Percentiles rank a stretch among this genome's conserved stretches.
Evolutionary conservation across 768 basidiomycete genomes (phyloP).

Genomic region (Omphalotus guepiniiformis): DNA sequence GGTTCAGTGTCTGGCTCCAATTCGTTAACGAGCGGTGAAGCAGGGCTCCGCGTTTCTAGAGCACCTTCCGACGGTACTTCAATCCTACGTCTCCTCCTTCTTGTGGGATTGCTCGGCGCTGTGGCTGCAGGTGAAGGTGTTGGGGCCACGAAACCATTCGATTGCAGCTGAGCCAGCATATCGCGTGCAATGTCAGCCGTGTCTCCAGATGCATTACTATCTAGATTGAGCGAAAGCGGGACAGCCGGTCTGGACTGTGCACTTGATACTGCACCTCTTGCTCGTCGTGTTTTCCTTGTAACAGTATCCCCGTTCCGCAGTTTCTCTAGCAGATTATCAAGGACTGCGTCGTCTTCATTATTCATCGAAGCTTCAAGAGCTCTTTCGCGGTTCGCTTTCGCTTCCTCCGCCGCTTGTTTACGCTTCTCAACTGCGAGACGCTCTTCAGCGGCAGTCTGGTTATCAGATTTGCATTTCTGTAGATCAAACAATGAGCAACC

Average conservation of each 20-base stretch:
- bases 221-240: constrained; percentile 31
- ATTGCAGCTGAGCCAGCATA: constrained; percentile 72
- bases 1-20: constrained; percentile 8
- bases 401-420: constrained; percentile 61
- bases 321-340: constrained; percentile 71
- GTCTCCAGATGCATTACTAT: constrained; percentile 27
- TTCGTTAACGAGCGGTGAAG: constrained; percentile 8
- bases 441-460: constrained; percentile 71
- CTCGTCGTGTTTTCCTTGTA: constrained; percentile 50
- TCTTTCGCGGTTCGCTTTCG: constrained; percentile 52
- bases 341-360: constrained; percentile 54
- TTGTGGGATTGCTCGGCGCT: constrained; percentile 35
- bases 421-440: constrained; percentile 63
- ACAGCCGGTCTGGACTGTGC: constrained; percentile 29
- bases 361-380: constrained; percentile 32
- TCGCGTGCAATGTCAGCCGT: constrained; percentile 61
- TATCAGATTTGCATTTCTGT: constrained; percentile 87
- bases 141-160: constrained; percentile 54
- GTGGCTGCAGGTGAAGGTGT: constrained; percentile 36
- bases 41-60: constrained; percentile 18
- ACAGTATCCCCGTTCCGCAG: constrained; percentile 67
- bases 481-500: constrained; percentile 1
- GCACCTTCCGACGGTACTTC: constrained; percentile 8
- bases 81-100: constrained; percentile 32
- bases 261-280: constrained; percentile 29